Base-by-base conservation (phyloP, 306 rosid species). In the Malus fusca region DNA sequence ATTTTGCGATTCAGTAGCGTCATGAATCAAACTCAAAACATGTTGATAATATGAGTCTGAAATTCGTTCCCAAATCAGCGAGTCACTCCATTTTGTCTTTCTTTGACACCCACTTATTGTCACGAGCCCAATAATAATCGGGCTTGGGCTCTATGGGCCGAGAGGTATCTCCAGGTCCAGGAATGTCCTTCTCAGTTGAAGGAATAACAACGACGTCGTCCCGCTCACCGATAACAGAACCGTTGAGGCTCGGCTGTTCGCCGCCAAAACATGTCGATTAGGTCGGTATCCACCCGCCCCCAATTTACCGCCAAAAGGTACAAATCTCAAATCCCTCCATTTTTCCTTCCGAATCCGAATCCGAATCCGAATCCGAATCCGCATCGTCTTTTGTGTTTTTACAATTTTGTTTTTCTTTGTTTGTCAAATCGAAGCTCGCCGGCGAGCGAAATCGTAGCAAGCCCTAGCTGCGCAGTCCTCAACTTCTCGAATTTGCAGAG, bases 221-320 rank as follows among this genome's bases (percentile, higher is more conserved):
- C 19, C 53, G 0, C 1, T 48, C 21, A 48, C 8, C 2, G 53
- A 5, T 9, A 2, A 42, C 12, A 0, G 25, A 22, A 53, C 40
- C 43, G 5, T 19, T 25, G 67, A 11, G 11, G 53, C 21, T 17
- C 33, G 4, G 51, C 23, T 21, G 52, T 31, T 26, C 55, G 15
- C 4, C 17, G 35, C 42, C 35, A 42, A 72, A 63, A 18, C 40
- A 75, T 70, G 76, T 46, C 61, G 51, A 65, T 78, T 66, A 63
- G 46, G 23, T 78, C 80, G 5, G 59, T 78, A 17, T 48, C 68
- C 72, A 68, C 6, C 71, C 30, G 33, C 70, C 79, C 82, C 69
- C 84, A 69, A 6, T 42, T 78, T 72, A 23, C 81, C 25, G 48
- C 69, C 53, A 58, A 85, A 23, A 82, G 87, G 93, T 89, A 25